Evolutionary conservation across 2,329 filamentous ascomycete species (phyloP).

Genomic region (Achaetomium macrosporum): DNA sequence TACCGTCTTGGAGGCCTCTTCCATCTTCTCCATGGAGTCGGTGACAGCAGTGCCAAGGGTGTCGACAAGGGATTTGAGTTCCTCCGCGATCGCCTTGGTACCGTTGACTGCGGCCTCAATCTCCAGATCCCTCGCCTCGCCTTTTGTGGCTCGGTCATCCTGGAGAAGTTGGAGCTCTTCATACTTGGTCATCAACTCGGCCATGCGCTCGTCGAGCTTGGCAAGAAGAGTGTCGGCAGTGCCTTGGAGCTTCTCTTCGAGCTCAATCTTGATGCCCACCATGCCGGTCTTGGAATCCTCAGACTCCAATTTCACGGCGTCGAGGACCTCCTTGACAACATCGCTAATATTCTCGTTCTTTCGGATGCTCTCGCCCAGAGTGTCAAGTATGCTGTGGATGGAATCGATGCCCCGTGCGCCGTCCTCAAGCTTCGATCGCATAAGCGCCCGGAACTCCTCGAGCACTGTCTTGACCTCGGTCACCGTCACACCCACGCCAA

Average conservation of each 20-base stretch:
- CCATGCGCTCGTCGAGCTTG: slow-evolving; percentile 61
- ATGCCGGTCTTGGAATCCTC: slow-evolving; percentile 78
- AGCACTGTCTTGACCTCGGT: slow-evolving; percentile 72
- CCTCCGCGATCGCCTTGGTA: slow-evolving; percentile 77
- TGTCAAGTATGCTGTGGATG: slow-evolving; percentile 63
- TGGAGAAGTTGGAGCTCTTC: slow-evolving; percentile 73
- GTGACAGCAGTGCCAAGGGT: slow-evolving; percentile 75
- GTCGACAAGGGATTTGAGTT: slow-evolving; percentile 79
- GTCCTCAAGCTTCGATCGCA: slow-evolving; percentile 71
- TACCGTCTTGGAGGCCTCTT: slow-evolving; percentile 80
- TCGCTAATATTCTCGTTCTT: slow-evolving; percentile 52
- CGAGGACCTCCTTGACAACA: slow-evolving; percentile 66
- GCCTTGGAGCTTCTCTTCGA: slow-evolving; percentile 68
- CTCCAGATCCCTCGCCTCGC: slow-evolving; percentile 66
- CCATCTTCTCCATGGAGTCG: slow-evolving; percentile 79
- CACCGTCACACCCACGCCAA: slow-evolving; percentile 70
- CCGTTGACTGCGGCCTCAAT: slow-evolving; percentile 67
- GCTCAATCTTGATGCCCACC: slow-evolving; percentile 73
- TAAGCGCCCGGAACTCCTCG: slow-evolving; percentile 68
- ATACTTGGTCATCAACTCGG: slow-evolving; percentile 77
- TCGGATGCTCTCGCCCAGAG: slow-evolving; percentile 56
- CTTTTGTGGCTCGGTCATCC: slow-evolving; percentile 66
- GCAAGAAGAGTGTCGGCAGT: slow-evolving; percentile 47
- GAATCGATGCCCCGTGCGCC: slow-evolving; percentile 67
- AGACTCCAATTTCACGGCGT: slow-evolving; percentile 77